phyloP scores from a whole-genome alignment of 768 basidiomycete genomes.

The Podaxis rugospora region DNA sequence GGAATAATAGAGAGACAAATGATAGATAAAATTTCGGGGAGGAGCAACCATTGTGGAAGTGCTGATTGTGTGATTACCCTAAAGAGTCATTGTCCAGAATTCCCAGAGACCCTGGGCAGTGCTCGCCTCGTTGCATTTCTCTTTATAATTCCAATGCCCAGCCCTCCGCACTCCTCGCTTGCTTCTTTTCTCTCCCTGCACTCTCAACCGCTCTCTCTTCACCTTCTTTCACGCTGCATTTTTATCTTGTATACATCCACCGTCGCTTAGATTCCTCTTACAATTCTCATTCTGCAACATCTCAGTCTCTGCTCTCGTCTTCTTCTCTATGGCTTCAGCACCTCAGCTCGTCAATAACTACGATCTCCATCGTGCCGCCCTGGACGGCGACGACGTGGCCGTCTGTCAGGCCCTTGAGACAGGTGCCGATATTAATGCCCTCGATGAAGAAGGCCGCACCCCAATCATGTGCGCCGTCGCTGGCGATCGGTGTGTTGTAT shows the following conservation, averaged over 20 bases:
- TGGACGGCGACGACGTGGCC: constrained; percentile 49
- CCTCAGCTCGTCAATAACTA: constrained; percentile 30
- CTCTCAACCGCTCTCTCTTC: background rate
- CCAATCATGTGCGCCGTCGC: constrained; percentile 67
- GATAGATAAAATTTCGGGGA: background rate
- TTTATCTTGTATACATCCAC: constrained; percentile 8
- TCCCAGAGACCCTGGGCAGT: constrained; percentile 8
- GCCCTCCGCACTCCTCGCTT: constrained; percentile 15
- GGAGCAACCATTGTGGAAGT: constrained; percentile 3
- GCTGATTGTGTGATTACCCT: constrained; percentile 8
- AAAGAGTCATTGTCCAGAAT: constrained; percentile 10
- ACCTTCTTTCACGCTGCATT: background rate
- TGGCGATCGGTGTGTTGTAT: constrained; percentile 56
- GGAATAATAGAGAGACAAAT: background rate
- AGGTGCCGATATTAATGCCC: constrained; percentile 67
- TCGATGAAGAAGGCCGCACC: constrained; percentile 57
- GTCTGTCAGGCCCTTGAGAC: constrained; percentile 48
- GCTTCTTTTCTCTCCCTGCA: constrained; percentile 12
- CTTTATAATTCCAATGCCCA: constrained; percentile 11
- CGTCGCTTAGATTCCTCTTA: background rate
- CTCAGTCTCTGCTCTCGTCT: background rate
- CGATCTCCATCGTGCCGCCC: constrained; percentile 51
- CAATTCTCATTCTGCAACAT: constrained; percentile 5
- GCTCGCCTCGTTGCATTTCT: constrained; percentile 8
- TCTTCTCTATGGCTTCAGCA: constrained; percentile 17